A percentile compares a stretch with the other conserved stretches of the same genome.
Conservation (phyloP, 352 stramenopile species). For the Pythium vanterpoolii region DNA sequence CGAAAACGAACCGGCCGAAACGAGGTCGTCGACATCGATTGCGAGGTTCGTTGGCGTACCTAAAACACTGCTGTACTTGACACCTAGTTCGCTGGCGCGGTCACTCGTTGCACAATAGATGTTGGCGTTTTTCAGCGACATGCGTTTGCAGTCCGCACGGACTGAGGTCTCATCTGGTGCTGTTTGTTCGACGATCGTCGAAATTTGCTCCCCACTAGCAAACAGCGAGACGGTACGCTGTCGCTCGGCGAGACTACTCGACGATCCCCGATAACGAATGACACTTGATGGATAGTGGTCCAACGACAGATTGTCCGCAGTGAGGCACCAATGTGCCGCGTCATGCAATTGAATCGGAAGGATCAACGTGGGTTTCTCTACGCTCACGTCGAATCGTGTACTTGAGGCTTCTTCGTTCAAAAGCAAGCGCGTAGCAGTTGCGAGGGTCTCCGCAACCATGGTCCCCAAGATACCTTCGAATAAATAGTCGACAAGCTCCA, state of each 20-base stretch:
- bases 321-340: slow-evolving; percentile 54
- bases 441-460: slow-evolving; percentile 66
- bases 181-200: neutral
- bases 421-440: slow-evolving; percentile 68
- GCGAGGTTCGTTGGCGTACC: slow-evolving; percentile 40
- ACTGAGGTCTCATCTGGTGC: slow-evolving; percentile 12
- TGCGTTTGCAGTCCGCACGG: slow-evolving; percentile 34
- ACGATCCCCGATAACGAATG: slow-evolving; percentile 38
- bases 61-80: slow-evolving; percentile 28
- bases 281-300: slow-evolving; percentile 61
- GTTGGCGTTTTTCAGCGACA: slow-evolving; percentile 51
- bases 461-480: slow-evolving; percentile 77
- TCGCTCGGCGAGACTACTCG: slow-evolving; percentile 21
- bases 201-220: neutral
- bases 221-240: neutral
- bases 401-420: slow-evolving; percentile 59
- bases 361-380: slow-evolving; percentile 61
- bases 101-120: slow-evolving; percentile 32
- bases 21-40: slow-evolving; percentile 68
- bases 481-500: slow-evolving; percentile 80
- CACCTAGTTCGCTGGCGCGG: neutral
- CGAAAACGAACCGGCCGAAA: slow-evolving; percentile 42
- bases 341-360: slow-evolving; percentile 57
- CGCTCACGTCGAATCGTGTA: slow-evolving; percentile 47
- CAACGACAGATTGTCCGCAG: slow-evolving; percentile 48